Percentiles rank a stretch among this genome's conserved stretches.
Evolutionary conservation across 768 basidiomycete genomes (phyloP).

Genomic region (Fomitopsis serialis): DNA sequence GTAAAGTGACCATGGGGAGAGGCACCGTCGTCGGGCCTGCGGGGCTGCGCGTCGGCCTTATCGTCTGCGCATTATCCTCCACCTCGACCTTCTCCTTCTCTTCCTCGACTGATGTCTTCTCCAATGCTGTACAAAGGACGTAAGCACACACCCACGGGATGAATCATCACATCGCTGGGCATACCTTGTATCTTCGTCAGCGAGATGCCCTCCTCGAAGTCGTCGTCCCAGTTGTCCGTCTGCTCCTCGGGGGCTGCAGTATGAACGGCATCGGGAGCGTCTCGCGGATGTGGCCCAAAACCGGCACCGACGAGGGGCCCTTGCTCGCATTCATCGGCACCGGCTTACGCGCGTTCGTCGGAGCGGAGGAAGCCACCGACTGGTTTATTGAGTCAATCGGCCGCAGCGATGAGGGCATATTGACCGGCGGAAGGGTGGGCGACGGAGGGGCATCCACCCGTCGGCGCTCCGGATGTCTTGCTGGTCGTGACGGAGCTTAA

Average conservation of each 20-base stretch:
- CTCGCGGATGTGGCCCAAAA: constrained; percentile 23
- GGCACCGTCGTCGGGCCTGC: constrained; percentile 36
- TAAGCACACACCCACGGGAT: not conserved
- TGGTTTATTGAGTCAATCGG: constrained; percentile 7
- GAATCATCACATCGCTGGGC: not conserved
- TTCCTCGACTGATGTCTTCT: constrained; percentile 47
- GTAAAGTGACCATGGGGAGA: constrained; percentile 51
- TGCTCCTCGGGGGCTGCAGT: constrained; percentile 74
- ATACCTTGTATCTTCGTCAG: constrained; percentile 75
- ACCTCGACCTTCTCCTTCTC: constrained; percentile 51
- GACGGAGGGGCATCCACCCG: constrained; percentile 38
- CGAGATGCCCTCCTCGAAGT: constrained; percentile 93
- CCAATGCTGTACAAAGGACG: constrained; percentile 41
- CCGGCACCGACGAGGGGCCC: constrained; percentile 10
- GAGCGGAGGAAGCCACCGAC: constrained; percentile 8
- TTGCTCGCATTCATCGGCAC: constrained; percentile 12
- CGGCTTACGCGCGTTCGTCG: constrained; percentile 9
- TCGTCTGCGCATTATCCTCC: constrained; percentile 79
- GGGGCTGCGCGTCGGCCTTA: constrained; percentile 72
- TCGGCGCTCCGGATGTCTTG: constrained; percentile 52
- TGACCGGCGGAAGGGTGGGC: constrained; percentile 35
- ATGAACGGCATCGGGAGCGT: constrained; percentile 56
- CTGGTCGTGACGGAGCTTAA: constrained; percentile 66
- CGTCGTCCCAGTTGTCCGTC: constrained; percentile 97
- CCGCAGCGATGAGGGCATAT: constrained; percentile 16